Conservation (phyloP, 2,329 filamentous ascomycete species). For the Aspergillus pseudotamarii region DNA sequence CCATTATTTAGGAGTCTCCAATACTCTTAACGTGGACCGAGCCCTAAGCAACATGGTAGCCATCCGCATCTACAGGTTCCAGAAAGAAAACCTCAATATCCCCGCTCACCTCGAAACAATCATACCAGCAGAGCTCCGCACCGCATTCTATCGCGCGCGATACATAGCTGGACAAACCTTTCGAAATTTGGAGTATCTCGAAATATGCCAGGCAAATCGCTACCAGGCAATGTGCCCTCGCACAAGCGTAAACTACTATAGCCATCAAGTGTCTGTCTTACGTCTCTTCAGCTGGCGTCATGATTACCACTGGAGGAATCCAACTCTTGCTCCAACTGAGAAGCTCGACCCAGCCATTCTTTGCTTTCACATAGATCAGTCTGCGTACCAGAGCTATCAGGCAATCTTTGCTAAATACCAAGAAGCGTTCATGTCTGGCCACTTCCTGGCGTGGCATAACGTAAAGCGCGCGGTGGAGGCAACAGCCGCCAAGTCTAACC, state of each 20-base stretch:
- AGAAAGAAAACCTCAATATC: slow-evolving; percentile 15
- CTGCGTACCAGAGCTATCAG: slow-evolving; percentile 22
- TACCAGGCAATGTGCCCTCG: slow-evolving; percentile 32
- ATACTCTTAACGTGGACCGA: too few relatives aligned
- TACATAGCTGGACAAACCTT: slow-evolving; percentile 20
- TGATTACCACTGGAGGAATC: slow-evolving; percentile 14
- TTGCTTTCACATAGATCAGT: slow-evolving; percentile 26
- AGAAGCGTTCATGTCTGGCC: slow-evolving; percentile 12
- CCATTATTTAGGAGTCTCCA: not conserved
- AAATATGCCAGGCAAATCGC: slow-evolving; percentile 19
- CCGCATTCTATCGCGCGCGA: slow-evolving; percentile 18
- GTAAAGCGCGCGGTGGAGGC: slow-evolving; percentile 17
- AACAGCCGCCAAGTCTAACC: slow-evolving; percentile 8
- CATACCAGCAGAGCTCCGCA: slow-evolving; percentile 7
- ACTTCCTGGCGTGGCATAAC: slow-evolving; percentile 21
- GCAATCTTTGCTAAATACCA: slow-evolving; percentile 7
- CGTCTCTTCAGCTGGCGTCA: slow-evolving; percentile 30
- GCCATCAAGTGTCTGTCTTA: slow-evolving; percentile 21
- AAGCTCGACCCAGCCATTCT: slow-evolving; percentile 32
- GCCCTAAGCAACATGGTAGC: not conserved
- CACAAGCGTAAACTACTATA: slow-evolving; percentile 16
- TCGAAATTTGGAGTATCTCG: slow-evolving; percentile 18
- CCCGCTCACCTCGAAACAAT: slow-evolving; percentile 19
- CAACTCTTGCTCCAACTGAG: slow-evolving; percentile 22
- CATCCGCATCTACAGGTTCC: slow-evolving; percentile 9